Evolutionary conservation across 805 yeast genomes (phyloP).

Genomic region (Osmozyma mogii): DNA sequence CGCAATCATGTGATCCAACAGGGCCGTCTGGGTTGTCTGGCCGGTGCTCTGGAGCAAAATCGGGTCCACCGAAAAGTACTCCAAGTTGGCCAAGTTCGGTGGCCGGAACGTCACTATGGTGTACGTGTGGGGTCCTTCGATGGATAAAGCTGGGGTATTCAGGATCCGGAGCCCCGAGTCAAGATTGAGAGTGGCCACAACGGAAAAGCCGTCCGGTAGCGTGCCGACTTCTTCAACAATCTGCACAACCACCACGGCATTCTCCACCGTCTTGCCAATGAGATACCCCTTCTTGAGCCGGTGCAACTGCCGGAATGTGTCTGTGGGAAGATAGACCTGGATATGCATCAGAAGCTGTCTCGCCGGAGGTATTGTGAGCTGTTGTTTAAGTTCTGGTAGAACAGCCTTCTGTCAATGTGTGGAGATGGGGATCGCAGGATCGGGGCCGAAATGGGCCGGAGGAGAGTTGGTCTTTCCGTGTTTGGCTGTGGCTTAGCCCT

Average conservation of each 20-base stretch:
- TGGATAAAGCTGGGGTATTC: background rate
- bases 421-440: no score
- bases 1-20: no score
- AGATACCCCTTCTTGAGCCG: conserved; percentile 5
- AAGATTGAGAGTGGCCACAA: background rate
- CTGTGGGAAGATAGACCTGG: conserved; percentile 30
- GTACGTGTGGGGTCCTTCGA: conserved; percentile 1
- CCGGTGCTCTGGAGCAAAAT: conserved; percentile 51
- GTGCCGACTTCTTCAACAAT: conserved; percentile 1
- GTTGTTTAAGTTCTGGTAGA: conserved; percentile 27
- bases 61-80: conserved; percentile 70
- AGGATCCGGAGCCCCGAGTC: conserved; percentile 1
- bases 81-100: conserved; percentile 64
- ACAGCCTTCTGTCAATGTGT: no score
- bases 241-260: conserved; percentile 17
- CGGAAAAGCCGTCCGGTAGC: background rate
- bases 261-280: conserved; percentile 19
- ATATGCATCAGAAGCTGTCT: conserved; percentile 28
- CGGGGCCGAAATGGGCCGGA: no score
- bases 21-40: background rate
- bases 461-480: no score
- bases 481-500: no score
- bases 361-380: conserved; percentile 36
- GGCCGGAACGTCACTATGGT: conserved; percentile 47
- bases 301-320: conserved; percentile 7